A percentile compares a stretch with the other conserved stretches of the same genome.
Evolutionary conservation across 805 yeast genomes (phyloP).

Genomic region (Candida tallmaniae): DNA sequence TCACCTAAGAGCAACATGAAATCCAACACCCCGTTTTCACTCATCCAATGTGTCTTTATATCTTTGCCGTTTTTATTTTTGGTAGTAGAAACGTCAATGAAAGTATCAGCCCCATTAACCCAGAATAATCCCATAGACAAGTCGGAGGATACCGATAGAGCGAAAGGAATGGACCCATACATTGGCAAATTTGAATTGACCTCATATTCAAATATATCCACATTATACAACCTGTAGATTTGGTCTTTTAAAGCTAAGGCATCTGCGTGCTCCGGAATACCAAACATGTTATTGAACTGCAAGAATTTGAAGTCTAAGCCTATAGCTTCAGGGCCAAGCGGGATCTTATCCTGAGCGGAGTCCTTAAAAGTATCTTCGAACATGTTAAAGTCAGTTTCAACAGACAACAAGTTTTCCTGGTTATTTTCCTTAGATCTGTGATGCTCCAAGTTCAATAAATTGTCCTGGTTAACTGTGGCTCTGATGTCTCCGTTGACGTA

Average conservation of each 20-base stretch:
- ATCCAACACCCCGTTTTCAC: conserved; percentile 85
- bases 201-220: conserved; percentile 93
- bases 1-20: conserved; percentile 61
- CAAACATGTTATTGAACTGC: conserved; percentile 65
- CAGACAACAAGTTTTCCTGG: conserved; percentile 37
- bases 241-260: conserved; percentile 68
- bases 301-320: conserved; percentile 71
- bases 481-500: conserved; percentile 42
- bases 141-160: conserved; percentile 61
- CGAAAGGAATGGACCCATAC: conserved; percentile 93
- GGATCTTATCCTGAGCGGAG: conserved; percentile 57
- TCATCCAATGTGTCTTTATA: conserved; percentile 81
- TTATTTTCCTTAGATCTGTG: conserved; percentile 43
- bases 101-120: conserved; percentile 92
- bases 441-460: conserved; percentile 81
- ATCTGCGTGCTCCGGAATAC: conserved; percentile 98
- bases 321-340: conserved; percentile 86
- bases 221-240: conserved; percentile 76
- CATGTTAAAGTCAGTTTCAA: conserved; percentile 61
- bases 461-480: conserved; percentile 61
- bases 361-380: conserved; percentile 73
- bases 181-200: conserved; percentile 77
- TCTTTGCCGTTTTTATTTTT: too few relatives aligned
- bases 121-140: conserved; percentile 77
- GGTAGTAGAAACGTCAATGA: conserved; percentile 53